Conservation (phyloP, 2,329 filamentous ascomycete genomes). For the Fusarium sacchari region DNA sequence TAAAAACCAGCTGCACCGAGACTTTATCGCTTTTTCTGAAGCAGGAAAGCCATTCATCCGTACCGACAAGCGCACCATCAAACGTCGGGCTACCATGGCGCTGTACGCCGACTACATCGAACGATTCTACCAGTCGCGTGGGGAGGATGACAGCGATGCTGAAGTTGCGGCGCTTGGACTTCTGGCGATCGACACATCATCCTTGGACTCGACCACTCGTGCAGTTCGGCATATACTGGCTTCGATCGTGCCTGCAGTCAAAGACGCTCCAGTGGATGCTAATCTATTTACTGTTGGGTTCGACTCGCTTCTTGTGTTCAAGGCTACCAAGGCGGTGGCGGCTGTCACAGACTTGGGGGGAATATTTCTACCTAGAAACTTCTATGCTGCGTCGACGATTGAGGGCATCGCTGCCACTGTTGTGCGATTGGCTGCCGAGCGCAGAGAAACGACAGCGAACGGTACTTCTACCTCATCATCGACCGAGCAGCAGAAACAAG, state of each 20-base stretch:
- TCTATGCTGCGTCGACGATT: background rate
- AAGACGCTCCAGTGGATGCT: background rate
- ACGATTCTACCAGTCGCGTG: constrained; percentile 50
- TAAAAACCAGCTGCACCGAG: constrained; percentile 55
- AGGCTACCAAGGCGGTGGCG: background rate
- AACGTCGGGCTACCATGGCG: constrained; percentile 51
- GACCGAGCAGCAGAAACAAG: background rate
- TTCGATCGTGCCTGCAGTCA: background rate
- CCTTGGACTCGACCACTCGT: background rate
- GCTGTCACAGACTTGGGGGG: too few relatives aligned
- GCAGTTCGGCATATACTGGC: background rate
- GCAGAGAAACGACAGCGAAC: background rate
- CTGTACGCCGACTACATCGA: constrained; percentile 59
- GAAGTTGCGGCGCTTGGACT: background rate
- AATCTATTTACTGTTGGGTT: background rate
- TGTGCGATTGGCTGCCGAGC: background rate
- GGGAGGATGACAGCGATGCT: background rate
- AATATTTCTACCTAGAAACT: background rate
- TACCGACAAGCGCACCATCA: constrained; percentile 58
- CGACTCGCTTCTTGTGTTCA: background rate
- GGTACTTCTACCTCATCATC: background rate
- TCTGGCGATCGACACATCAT: background rate
- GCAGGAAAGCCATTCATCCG: constrained; percentile 55
- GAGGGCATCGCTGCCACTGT: background rate
- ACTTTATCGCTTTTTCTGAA: constrained; percentile 54